A percentile compares a stretch with the other conserved stretches of the same genome.
Evolutionary conservation across 768 basidiomycete species (phyloP).

Genomic region (Tephrocybe sp.): DNA sequence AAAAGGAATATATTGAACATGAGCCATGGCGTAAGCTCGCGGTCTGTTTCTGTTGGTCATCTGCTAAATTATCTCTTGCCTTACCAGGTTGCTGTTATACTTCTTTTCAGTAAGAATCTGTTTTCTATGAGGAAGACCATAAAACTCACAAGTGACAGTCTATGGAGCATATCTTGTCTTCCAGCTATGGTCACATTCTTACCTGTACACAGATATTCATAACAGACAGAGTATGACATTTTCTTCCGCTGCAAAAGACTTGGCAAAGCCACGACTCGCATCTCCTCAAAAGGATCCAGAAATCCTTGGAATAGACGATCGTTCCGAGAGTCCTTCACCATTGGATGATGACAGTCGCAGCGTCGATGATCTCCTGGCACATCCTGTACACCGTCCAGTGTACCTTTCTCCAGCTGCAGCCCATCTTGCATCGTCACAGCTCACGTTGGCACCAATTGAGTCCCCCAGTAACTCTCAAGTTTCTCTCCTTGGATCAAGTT

Average conservation of each 20-base stretch:
- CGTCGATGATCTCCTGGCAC: background rate
- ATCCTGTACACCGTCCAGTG: background rate
- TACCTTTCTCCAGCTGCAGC: background rate
- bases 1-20: conserved; percentile 56
- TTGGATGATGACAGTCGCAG: background rate
- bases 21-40: conserved; percentile 66
- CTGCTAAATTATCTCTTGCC: background rate
- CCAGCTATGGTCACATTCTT: conserved; percentile 76
- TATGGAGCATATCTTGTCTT: conserved; percentile 73
- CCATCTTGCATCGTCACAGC: conserved; percentile 1
- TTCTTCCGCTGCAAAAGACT: conserved; percentile 16
- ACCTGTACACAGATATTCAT: conserved; percentile 56
- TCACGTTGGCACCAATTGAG: background rate
- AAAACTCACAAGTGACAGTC: conserved; percentile 36
- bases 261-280: background rate
- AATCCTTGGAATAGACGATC: background rate
- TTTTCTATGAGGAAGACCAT: background rate
- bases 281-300: background rate
- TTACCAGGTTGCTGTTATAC: conserved; percentile 67
- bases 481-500: conserved; percentile 7
- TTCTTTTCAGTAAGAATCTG: conserved; percentile 61
- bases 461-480: background rate
- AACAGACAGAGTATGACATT: conserved; percentile 41
- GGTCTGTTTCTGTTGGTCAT: background rate
- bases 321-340: background rate